Evolutionary conservation across 768 basidiomycete genomes (phyloP).

Genomic region (Naganishia randhawae): DNA sequence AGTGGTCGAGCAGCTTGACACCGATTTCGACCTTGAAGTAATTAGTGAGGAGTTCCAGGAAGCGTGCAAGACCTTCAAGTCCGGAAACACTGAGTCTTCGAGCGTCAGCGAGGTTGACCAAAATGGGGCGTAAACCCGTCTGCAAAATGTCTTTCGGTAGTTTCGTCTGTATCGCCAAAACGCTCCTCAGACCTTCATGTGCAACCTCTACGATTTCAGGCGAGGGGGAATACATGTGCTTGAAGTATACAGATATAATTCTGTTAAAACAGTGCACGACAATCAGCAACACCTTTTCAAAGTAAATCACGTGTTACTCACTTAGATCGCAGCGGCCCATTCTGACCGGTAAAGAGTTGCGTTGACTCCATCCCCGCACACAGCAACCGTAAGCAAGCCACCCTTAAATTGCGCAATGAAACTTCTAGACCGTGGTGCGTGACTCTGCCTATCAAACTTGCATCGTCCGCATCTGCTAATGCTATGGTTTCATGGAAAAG

Average conservation of each 20-base stretch:
- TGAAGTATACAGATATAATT: constrained; percentile 94
- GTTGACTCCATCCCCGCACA: constrained; percentile 92
- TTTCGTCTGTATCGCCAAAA: constrained; percentile 80
- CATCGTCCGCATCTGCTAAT: constrained; percentile 90
- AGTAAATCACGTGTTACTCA: constrained; percentile 49
- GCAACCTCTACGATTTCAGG: constrained; percentile 91
- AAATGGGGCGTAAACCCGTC: constrained; percentile 87
- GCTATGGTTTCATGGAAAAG: constrained; percentile 90
- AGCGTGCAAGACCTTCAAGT: constrained; percentile 79
- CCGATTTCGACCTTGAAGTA: constrained; percentile 99
- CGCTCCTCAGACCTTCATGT: constrained; percentile 84
- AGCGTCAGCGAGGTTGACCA: constrained; percentile 96
- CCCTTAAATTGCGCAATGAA: constrained; percentile 82
- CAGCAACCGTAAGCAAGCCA: constrained; percentile 86
- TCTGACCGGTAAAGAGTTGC: constrained; percentile 77
- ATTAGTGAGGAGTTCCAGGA: constrained; percentile 89
- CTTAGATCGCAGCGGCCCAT: constrained; percentile 69
- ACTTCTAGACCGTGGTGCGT: constrained; percentile 70
- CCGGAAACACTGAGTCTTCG: constrained; percentile 88
- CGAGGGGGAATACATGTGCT: constrained; percentile 88
- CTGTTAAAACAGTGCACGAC: constrained; percentile 52
- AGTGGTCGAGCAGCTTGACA: constrained; percentile 92
- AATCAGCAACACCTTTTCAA: background rate
- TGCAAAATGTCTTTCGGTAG: constrained; percentile 93
- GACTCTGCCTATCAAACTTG: constrained; percentile 70